phyloP scores from a whole-genome alignment of 768 basidiomycete species.

The Mrakia blollopis region DNA sequence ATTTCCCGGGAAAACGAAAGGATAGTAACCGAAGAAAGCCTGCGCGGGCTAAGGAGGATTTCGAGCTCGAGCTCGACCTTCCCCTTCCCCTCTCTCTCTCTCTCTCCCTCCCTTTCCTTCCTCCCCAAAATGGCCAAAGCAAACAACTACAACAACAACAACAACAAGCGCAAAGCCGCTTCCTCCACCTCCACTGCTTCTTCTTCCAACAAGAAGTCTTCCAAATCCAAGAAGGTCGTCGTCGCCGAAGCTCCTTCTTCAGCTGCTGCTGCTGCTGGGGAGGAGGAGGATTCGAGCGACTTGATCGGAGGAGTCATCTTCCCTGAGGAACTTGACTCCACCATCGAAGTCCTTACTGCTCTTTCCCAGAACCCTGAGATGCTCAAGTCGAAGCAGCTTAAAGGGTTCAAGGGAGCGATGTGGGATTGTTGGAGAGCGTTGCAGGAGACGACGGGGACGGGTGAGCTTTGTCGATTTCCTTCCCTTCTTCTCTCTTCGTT shows the following conservation, averaged over 20 bases:
- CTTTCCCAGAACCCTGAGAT: constrained; percentile 19
- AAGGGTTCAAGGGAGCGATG: constrained; percentile 26
- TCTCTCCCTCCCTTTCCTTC: neutral
- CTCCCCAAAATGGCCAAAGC: neutral
- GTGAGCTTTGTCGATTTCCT: neutral
- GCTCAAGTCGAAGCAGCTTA: constrained; percentile 24
- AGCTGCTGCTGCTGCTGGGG: too few relatives aligned
- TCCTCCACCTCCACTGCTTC: neutral
- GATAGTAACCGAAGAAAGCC: neutral
- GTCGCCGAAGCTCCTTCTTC: neutral
- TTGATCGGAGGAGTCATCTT: constrained; percentile 25
- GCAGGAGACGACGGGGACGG: constrained; percentile 23
- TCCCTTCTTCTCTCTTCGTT: neutral
- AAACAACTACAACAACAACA: constrained; percentile 7
- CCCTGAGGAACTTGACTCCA: constrained; percentile 24
- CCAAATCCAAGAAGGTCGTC: neutral
- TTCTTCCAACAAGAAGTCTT: neutral
- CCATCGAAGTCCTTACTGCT: constrained; percentile 24
- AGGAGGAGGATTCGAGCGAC: constrained; percentile 5
- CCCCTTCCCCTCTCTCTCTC: neutral
- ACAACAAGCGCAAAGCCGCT: constrained; percentile 10
- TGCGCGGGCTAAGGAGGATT: neutral
- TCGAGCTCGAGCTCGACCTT: neutral
- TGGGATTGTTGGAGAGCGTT: constrained; percentile 24
- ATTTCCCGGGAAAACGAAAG: too few relatives aligned